phyloP scores from a whole-genome alignment of 768 basidiomycete genomes.

The Rhizopogon rudus region DNA sequence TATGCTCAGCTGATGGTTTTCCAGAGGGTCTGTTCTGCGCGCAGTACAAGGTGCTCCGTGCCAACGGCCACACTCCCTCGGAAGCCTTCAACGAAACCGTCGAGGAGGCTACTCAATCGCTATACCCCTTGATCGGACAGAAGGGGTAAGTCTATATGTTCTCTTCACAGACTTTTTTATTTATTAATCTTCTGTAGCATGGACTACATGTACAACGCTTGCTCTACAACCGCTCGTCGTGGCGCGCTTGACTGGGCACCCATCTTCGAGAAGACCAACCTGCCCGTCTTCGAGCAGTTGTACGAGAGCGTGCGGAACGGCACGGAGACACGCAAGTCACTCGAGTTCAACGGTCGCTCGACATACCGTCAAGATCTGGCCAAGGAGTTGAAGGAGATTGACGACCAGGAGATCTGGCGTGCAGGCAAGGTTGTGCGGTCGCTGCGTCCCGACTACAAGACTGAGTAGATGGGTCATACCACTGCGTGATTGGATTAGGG shows the following conservation, averaged over 20 bases:
- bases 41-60: constrained; percentile 96
- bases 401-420: constrained; percentile 98
- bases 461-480: constrained; percentile 35
- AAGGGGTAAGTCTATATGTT: constrained; percentile 59
- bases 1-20: constrained; percentile 3
- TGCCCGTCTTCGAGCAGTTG: constrained; percentile 90
- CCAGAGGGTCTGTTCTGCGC: constrained; percentile 97
- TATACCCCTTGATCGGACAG: constrained; percentile 94
- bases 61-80: constrained; percentile 94
- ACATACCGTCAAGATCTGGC: constrained; percentile 94
- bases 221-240: constrained; percentile 98
- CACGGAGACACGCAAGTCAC: constrained; percentile 93
- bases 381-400: constrained; percentile 89
- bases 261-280: constrained; percentile 90
- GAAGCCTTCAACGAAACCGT: constrained; percentile 99
- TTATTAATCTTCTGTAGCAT: constrained; percentile 46
- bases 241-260: constrained; percentile 99
- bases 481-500: not conserved
- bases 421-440: constrained; percentile 93
- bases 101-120: constrained; percentile 98
- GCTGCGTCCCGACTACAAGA: constrained; percentile 80
- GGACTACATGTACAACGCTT: constrained; percentile 99
- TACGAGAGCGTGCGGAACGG: constrained; percentile 95
- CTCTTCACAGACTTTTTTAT: not conserved
- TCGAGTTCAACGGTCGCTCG: constrained; percentile 90